Base-by-base conservation (phyloP, 208 protist genomes). In the Paratrypanosoma confusum region DNA sequence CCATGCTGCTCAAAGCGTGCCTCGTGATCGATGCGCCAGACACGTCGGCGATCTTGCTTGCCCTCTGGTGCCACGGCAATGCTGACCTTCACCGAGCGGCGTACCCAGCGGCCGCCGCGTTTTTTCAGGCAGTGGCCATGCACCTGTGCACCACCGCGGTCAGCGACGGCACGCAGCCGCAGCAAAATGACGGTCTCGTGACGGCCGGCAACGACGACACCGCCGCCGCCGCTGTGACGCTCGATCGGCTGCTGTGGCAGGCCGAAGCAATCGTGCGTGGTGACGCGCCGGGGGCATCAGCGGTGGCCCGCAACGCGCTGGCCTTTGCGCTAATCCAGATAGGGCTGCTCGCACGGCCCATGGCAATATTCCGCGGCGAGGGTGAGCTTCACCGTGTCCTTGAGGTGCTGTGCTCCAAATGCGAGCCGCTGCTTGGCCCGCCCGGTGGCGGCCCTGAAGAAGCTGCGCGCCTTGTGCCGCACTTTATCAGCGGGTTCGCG, bases 61-160 rank as follows among this genome's bases (percentile, higher is more conserved):
- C 5, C 14, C 52, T 83, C 5, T 76, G 67, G 68, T n/a, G 21
- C 39, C 74, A 83, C 54, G 54, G 52, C 31, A 78, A 83, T 52
- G 57, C 42, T n/a, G 52, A 67, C 16, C 38, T 83, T 7, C 69
- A 61, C 45, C 65, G 70, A 10, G 50, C 51, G 1, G 46, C 68
- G 17, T 61, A 64, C 45, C 16, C 44, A 7, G 74, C 69, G n/a
- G 50, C 49, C 3, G 45, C 52, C 5, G 48, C 34, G 28, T 78
- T 67, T 50, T 50, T 72, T 34, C 43, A 41, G n/a, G 47, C 68
- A 5, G 22, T 83, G 21, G 26, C 65, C 8, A 25, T 48, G 5
- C 38, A 47, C 10, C 27, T 51, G 36, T 33, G 28, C 28, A 33
- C 28, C 28, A n/a, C 28, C 8, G 13, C 28, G 40, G n/a, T 11